Evolutionary conservation across 306 rosid species (phyloP).

Genomic region (Gleditsia sinensis): DNA sequence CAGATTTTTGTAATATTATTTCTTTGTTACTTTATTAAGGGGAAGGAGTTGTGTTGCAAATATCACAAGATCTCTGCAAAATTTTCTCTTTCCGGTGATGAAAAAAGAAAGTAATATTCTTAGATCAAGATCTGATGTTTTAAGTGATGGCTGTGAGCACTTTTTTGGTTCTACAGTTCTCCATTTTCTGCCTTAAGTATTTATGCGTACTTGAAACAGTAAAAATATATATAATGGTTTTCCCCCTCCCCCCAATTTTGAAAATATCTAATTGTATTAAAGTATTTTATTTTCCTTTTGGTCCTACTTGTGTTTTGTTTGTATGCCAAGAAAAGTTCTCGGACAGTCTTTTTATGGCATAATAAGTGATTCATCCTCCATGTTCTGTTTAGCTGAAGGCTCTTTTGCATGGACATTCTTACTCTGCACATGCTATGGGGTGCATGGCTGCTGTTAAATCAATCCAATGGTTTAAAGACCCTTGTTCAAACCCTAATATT

Average conservation of each 20-base stretch:
- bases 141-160: neutral
- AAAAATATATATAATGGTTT: slow-evolving; percentile 5
- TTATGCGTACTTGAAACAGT: slow-evolving; percentile 21
- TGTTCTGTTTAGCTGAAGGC: slow-evolving; percentile 72
- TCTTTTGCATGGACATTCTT: slow-evolving; percentile 96
- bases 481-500: slow-evolving; percentile 69
- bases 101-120: neutral
- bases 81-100: neutral
- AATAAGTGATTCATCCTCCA: slow-evolving; percentile 26
- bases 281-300: slow-evolving; percentile 19
- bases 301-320: slow-evolving; percentile 25
- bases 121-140: neutral
- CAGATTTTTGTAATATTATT: neutral
- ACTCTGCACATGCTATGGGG: slow-evolving; percentile 91
- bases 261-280: slow-evolving; percentile 12
- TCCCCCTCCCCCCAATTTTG: neutral
- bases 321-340: slow-evolving; percentile 31
- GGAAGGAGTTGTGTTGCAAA: neutral
- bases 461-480: slow-evolving; percentile 87
- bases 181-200: neutral
- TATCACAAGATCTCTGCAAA: neutral
- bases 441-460: slow-evolving; percentile 90
- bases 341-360: slow-evolving; percentile 30
- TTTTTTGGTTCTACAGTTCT: neutral
- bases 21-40: slow-evolving; percentile 8